A percentile compares a stretch with the other conserved stretches of the same genome.
phyloP scores from a whole-genome alignment of 495 filamentous ascomycete genomes.

The Penicillium verhagenii region DNA sequence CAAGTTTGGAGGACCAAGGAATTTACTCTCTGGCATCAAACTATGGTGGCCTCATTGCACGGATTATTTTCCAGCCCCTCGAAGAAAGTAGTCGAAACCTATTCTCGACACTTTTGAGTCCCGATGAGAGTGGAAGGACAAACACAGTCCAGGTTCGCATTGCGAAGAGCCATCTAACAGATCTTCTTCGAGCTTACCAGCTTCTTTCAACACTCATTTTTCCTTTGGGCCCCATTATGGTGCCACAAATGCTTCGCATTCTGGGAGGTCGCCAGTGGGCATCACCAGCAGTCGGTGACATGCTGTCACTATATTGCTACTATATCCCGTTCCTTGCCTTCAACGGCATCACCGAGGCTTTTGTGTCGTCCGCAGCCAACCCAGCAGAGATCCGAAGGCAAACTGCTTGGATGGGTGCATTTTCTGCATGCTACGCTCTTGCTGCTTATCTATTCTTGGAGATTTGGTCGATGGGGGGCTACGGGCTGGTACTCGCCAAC shows the following conservation, averaged over 20 bases:
- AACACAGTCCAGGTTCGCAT: conserved; percentile 17
- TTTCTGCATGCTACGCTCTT: conserved; percentile 68
- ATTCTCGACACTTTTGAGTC: conserved; percentile 67
- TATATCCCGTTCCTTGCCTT: conserved; percentile 90
- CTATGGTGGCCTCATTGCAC: conserved; percentile 87
- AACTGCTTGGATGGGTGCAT: conserved; percentile 76
- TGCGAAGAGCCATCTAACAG: conserved; percentile 35
- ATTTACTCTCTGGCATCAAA: conserved; percentile 91
- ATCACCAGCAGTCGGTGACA: conserved; percentile 58
- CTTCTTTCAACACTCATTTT: conserved; percentile 66
- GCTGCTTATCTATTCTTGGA: conserved; percentile 70
- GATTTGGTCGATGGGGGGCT: conserved; percentile 64
- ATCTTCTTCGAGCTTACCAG: conserved; percentile 41
- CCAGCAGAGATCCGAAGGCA: conserved; percentile 69
- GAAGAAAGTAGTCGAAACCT: conserved; percentile 88
- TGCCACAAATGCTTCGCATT: conserved; percentile 66
- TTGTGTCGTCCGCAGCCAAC: conserved; percentile 80
- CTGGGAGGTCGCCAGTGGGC: conserved; percentile 75
- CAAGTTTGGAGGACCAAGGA: conserved; percentile 78
- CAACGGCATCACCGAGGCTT: conserved; percentile 91
- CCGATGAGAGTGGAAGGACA: conserved; percentile 17
- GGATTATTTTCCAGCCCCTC: conserved; percentile 90
- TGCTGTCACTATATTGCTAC: conserved; percentile 78
- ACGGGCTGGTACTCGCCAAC: conserved; percentile 81
- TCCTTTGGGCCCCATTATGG: conserved; percentile 67